These are phyloP conservation scores for Botrytis medusae DNA, from an alignment of 2,329 filamentous ascomycete genomes.

Conservation along the genomic window DNA sequence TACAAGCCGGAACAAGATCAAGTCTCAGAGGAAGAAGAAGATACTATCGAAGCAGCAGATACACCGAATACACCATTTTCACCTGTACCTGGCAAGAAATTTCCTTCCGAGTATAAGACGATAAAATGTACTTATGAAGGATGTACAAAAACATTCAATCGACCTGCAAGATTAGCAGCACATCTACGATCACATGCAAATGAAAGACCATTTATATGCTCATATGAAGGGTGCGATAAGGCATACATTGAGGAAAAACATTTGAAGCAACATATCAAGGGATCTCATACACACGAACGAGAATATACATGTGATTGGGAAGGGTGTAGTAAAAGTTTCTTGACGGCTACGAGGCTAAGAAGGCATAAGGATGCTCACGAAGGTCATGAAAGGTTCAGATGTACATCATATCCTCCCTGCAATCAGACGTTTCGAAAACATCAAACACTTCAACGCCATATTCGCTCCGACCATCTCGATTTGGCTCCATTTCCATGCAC, in stretches of 20 bases:
- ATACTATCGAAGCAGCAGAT: conserved; percentile 39
- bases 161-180: conserved; percentile 74
- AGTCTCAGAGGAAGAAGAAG: conserved; percentile 41
- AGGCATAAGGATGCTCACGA: conserved; percentile 78
- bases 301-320: conserved; percentile 70
- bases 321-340: conserved; percentile 76
- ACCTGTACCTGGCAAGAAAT: conserved; percentile 49
- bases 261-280: conserved; percentile 80
- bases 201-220: conserved; percentile 76
- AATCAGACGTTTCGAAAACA: conserved; percentile 82
- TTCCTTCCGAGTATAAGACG: conserved; percentile 73
- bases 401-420: conserved; percentile 68
- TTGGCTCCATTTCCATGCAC: conserved; percentile 71
- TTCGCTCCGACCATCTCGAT: conserved; percentile 72
- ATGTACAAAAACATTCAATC: conserved; percentile 84
- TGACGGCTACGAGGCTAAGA: conserved; percentile 74
- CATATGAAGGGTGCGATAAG: conserved; percentile 71
- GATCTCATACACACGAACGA: conserved; percentile 71
- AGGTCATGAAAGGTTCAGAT: conserved; percentile 72
- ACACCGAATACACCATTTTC: conserved; percentile 53
- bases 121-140: conserved; percentile 71
- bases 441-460: conserved; percentile 79
- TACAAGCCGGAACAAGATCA: conserved; percentile 39
- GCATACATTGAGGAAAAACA: conserved; percentile 85
- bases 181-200: conserved; percentile 85